Evolutionary conservation across 169 alveolate genomes (phyloP).

Genomic region (Plasmodium fragile): DNA sequence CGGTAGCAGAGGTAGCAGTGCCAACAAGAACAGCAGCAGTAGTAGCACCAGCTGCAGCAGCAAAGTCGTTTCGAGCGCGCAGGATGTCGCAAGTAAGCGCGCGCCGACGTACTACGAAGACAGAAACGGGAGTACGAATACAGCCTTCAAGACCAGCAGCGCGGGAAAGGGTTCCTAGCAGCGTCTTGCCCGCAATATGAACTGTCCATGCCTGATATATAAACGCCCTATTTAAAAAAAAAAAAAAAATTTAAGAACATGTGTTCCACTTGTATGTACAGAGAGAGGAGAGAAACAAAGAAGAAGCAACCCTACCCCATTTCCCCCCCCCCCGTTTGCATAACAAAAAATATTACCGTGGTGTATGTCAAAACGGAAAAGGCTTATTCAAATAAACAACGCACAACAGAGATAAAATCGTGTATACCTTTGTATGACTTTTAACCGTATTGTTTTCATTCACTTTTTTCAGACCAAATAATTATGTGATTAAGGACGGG

Average conservation of each 20-base stretch:
- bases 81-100: neutral
- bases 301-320: neutral
- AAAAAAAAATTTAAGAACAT: neutral
- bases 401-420: neutral
- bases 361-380: neutral
- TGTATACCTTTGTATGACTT: neutral
- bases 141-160: neutral
- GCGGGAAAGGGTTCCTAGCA: neutral
- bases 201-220: neutral
- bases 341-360: neutral
- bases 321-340: neutral
- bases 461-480: neutral
- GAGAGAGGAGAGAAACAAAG: neutral
- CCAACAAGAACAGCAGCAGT: neutral
- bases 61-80: neutral
- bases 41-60: constrained; percentile 13
- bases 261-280: neutral
- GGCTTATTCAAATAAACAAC: neutral
- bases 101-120: neutral
- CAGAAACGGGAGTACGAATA: neutral
- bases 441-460: neutral
- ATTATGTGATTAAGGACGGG: neutral
- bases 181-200: neutral
- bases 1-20: neutral
- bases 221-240: neutral